phyloP scores from a whole-genome alignment of 140 eudicot species.

The Senecio squalidus region DNA sequence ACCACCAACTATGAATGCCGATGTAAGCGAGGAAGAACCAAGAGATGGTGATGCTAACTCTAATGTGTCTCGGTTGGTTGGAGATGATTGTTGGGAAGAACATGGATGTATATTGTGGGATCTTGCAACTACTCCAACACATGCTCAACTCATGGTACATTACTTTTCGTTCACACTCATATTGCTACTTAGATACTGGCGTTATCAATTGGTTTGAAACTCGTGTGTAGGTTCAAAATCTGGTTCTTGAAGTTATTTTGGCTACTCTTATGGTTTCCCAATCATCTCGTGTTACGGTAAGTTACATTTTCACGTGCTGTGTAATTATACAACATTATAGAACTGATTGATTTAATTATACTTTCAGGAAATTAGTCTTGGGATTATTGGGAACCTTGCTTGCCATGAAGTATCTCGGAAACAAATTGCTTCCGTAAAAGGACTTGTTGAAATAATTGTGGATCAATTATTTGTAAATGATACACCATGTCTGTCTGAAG shows the following conservation, averaged over 20 bases:
- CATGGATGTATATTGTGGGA: conserved; percentile 94
- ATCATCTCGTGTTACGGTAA: conserved; percentile 73
- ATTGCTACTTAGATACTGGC: not conserved
- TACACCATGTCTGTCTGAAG: conserved; percentile 81
- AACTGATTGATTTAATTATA: not conserved
- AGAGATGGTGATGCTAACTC: conserved; percentile 1
- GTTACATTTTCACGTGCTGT: conserved; percentile 7
- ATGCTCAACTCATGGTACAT: conserved; percentile 86
- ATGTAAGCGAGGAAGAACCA: conserved; percentile 7
- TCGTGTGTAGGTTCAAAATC: conserved; percentile 58
- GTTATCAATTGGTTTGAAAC: not conserved
- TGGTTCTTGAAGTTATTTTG: conserved; percentile 81
- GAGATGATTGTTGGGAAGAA: conserved; percentile 79
- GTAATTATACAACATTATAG: not conserved
- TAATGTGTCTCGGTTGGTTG: conserved; percentile 20
- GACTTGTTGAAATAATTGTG: conserved; percentile 54
- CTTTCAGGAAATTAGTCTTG: conserved; percentile 89
- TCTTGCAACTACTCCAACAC: conserved; percentile 71
- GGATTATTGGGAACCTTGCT: conserved; percentile 89
- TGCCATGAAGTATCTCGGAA: conserved; percentile 70
- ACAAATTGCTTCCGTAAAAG: conserved; percentile 45
- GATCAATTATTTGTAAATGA: conserved; percentile 75
- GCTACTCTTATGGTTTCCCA: conserved; percentile 61
- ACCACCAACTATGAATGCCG: conserved; percentile 41
- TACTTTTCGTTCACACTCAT: not conserved